Base-by-base conservation (phyloP, 371 early-diverging fungal species). In the Rhizopus arrhizus region DNA sequence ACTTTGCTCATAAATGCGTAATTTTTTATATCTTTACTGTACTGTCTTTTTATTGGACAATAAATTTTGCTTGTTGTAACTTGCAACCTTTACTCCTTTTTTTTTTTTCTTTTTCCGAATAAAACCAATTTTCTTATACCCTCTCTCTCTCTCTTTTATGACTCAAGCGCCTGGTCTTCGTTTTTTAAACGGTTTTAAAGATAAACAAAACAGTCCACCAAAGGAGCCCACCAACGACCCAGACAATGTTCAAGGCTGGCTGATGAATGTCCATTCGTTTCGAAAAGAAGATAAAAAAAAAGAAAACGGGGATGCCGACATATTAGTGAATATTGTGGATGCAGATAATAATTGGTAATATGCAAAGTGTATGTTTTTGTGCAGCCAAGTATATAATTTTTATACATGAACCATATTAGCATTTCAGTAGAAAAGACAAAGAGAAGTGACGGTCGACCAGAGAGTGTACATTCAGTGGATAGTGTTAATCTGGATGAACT, bases 401-500 rank as follows among this genome's bases (percentile, higher is more conserved):
- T 50, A 13, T 45, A 13, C 29, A 35, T 50, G 11, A 11, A 9
- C 9, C n/a, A 28, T 53, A 7, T 6, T 46, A 70, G 70, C 12
- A 70, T 65, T 41, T 62, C 65, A 31, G 54, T 53, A 53, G 62
- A 65, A 31, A 57, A 41, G 12, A 15, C 40, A 33, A 45, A 51
- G 22, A 38, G 28, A 11, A 36, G 22, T n/a, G 42, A 57, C n/a
- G 62, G 69, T 33, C 59, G 72, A 42, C 65, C 69, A 16, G 64
- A 53, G 16, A 69, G 69, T 7, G 58, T 63, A 22, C 56, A 66
- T 28, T 72, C 72, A 33, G 69, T 68, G 45, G 72, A 72, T 38
- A 72, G 72, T 57, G 58, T 72, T 8, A 69, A 69, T 54, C 50
- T 72, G 16, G 66, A 72, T 16, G 72, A 72, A 6, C 63, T 72